Base-by-base conservation (phyloP, 1,284 basidiomycete species). In the Cerrena zonata region DNA sequence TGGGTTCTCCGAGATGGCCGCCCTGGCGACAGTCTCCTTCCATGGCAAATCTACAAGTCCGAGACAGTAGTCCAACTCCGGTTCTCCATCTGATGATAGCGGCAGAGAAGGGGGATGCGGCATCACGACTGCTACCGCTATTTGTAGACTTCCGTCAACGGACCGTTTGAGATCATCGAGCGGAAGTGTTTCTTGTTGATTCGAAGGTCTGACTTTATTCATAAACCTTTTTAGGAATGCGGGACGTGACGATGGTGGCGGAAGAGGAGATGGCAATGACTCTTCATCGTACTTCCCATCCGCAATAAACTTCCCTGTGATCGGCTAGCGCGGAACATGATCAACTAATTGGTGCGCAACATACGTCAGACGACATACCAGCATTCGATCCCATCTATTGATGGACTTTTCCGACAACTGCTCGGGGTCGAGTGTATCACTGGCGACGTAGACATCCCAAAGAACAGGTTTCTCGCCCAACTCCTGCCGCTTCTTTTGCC, bases 111-210 rank as follows among this genome's bases (percentile, higher is more conserved):
- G 27, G 1, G 48, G 51, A 4, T 39, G 49, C 1, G 54, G 54
- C 54, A 55, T 55, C 2, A 40, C 54, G 15, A 55, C 51, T 2
- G 54, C 45, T 11, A 55, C 45, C 4, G 51, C 48, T 2, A 55
- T 45, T 25, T 52, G 45, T 23, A 55, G 19, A 21, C 26, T 44
- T 18, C 34, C 41, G 34, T 45, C 46, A 5, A 38, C 19, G 11
- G 42, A 23, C 4, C 15, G 30, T 34, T 22, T 11, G 43, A 39
- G 7, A 26, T 19, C 23, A 38, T 10, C 10, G 43, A 36, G 12
- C 36, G 43, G n/a, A 34, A 23, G 15, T 26, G 47, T 21, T 34
- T 34, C 30, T 34, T 34, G 30, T 34, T 7, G 7, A 7, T 34
- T 34, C 7, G 30, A 34, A 7, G 30, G n/a, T n/a, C n/a, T n/a